A percentile compares a stretch with the other conserved stretches of the same genome.
phyloP scores from a whole-genome alignment of 352 stramenopile genomes.

The Peronospora destructor region DNA sequence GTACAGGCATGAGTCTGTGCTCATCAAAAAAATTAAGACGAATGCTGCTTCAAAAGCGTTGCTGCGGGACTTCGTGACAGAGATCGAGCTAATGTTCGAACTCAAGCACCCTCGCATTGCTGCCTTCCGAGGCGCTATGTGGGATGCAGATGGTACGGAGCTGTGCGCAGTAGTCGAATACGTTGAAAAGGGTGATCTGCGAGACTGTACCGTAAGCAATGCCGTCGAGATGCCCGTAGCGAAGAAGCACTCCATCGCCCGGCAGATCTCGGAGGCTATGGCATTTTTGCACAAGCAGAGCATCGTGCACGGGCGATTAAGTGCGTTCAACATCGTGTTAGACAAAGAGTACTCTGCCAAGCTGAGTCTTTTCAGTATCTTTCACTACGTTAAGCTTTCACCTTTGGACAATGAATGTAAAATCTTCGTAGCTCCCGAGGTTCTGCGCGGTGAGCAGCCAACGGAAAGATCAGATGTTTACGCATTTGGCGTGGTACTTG shows the following conservation, averaged over 20 bases:
- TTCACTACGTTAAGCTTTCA: constrained; percentile 71
- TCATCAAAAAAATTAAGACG: constrained; percentile 81
- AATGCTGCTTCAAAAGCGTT: constrained; percentile 55
- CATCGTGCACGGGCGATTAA: constrained; percentile 71
- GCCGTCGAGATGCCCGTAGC: constrained; percentile 36
- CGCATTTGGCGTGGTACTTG: constrained; percentile 69
- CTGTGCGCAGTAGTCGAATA: constrained; percentile 70
- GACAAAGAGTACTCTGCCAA: constrained; percentile 60
- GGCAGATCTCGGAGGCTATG: constrained; percentile 62
- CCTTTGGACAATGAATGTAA: constrained; percentile 59
- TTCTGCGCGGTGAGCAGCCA: constrained; percentile 60
- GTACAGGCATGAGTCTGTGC: constrained; percentile 52
- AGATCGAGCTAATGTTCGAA: constrained; percentile 71
- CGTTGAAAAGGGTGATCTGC: constrained; percentile 55
- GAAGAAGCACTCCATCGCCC: constrained; percentile 63
- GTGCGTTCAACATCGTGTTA: constrained; percentile 74
- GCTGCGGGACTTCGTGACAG: constrained; percentile 70
- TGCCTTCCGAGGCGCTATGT: constrained; percentile 66
- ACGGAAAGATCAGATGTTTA: constrained; percentile 70
- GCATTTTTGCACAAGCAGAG: constrained; percentile 58
- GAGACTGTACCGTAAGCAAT: constrained; percentile 42
- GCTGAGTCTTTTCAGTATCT: constrained; percentile 69
- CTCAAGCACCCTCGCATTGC: constrained; percentile 63
- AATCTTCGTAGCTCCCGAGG: constrained; percentile 63
- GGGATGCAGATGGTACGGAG: constrained; percentile 61